Evolutionary conservation across 169 alveolate species (phyloP), one percentile per base, ranked within the genome.

Genomic region (Plasmodium gaboni): DNA sequence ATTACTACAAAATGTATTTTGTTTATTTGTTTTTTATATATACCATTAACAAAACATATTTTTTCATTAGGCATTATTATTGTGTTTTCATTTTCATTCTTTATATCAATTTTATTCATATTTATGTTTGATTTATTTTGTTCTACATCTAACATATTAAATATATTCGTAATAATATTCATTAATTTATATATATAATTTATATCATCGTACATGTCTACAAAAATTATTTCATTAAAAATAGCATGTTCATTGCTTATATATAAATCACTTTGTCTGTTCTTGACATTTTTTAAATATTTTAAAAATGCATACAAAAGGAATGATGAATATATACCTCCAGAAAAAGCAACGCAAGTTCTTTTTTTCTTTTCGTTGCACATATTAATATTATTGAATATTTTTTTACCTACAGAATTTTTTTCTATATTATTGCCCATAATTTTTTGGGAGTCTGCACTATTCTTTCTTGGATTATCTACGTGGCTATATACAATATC

Each of bases 271-370:
- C 44, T 70, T 44, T 83, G 68, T 53, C 55, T 67, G 15, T 83
- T 83, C 70, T 83, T 83, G 10, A 59, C 59, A 55, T 70, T 83
- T 53, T 83, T 32, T 46, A 83, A 83, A 83, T 83, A 83, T 83
- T 83, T 53, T 24, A 83, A 64, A 68, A 83, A 83, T 61, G n/a
- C 50, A 55, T 38, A 83, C 44, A 83, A 63, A 22, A 83, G 74
- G 50, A 83, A 68, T 42, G 74, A 68, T 1, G 91, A 83, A 32
- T 85, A 83, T 19, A 83, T 83, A n/a, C 60, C 91, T 50, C 91
- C 91, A 10, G 91, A 83, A 57, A 83, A 83, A 13, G 91, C 91
- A 24, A 83, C 42, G 44, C 85, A 71, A 13, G 91, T 83, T 55
- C 51, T 69, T 57, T 83, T 83, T 73, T 69, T 83, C 6, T 83